Percentiles rank a stretch among this genome's conserved stretches.
phyloP scores from a whole-genome alignment of 768 basidiomycete genomes.

The Hirschioporus abietinus region DNA sequence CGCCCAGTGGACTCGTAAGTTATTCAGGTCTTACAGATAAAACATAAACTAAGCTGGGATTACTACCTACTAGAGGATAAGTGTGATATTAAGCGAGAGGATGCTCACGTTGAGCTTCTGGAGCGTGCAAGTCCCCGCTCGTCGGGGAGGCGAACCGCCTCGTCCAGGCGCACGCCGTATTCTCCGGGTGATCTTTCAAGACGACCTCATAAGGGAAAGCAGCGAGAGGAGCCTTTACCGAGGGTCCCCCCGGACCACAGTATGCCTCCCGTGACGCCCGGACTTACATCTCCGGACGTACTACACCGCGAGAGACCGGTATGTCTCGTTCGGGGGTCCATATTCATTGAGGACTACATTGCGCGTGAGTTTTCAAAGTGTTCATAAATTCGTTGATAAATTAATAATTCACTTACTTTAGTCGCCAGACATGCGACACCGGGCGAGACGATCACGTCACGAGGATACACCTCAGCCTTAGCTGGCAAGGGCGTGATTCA shows the following conservation, averaged over 20 bases:
- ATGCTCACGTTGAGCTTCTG: neutral
- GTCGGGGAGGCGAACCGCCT: neutral
- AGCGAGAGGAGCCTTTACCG: neutral
- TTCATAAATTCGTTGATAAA: neutral
- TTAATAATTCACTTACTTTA: neutral
- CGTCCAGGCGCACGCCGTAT: neutral
- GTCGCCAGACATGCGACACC: neutral
- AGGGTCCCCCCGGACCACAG: neutral
- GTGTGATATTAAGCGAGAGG: neutral
- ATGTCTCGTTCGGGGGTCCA: constrained; percentile 1
- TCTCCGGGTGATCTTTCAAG: neutral
- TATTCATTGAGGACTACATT: constrained; percentile 4
- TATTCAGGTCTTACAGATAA: neutral
- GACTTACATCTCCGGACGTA: neutral
- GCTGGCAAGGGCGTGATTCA: constrained; percentile 3
- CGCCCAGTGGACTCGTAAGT: neutral
- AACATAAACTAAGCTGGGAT: neutral
- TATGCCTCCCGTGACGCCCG: neutral
- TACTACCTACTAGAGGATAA: neutral
- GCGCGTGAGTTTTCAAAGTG: neutral
- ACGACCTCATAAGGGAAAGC: neutral
- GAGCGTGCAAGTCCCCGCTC: neutral
- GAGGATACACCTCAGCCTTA: neutral
- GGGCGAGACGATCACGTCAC: neutral
- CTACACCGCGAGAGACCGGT: neutral